Evolutionary conservation across 1,284 basidiomycete genomes (phyloP).

Genomic region (Irpex lacteus): DNA sequence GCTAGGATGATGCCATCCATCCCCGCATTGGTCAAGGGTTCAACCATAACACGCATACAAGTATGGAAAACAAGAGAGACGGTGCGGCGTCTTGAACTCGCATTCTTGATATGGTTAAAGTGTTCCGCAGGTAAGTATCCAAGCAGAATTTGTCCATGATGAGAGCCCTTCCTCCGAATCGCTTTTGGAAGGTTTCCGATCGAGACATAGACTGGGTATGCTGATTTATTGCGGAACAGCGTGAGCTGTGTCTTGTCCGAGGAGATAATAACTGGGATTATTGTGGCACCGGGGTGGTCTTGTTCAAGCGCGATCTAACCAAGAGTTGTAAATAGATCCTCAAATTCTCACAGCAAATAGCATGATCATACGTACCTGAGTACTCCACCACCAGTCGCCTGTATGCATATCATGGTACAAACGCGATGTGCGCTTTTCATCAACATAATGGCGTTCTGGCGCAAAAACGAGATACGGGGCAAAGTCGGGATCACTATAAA

Average conservation of each 20-base stretch:
- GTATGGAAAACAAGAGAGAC: slow-evolving; percentile 23
- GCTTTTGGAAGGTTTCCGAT: slow-evolving; percentile 44
- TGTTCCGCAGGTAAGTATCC: slow-evolving; percentile 36
- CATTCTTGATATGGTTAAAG: slow-evolving; percentile 28
- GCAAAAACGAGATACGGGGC: slow-evolving; percentile 17
- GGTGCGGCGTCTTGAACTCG: slow-evolving; percentile 14
- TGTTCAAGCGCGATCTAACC: slow-evolving; percentile 27
- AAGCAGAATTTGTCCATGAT: slow-evolving; percentile 33
- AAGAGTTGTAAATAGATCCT: neutral
- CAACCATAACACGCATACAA: slow-evolving; percentile 18
- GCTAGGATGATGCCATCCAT: slow-evolving; percentile 18
- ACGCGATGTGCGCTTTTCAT: slow-evolving; percentile 8
- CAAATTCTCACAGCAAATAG: slow-evolving; percentile 14
- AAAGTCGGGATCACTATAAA: slow-evolving; percentile 26
- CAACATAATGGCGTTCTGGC: slow-evolving; percentile 27
- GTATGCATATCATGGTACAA: slow-evolving; percentile 24
- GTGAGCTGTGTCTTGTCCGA: slow-evolving; percentile 38
- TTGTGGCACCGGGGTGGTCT: slow-evolving; percentile 31
- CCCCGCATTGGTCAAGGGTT: slow-evolving; percentile 16
- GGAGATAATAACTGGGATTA: slow-evolving; percentile 39
- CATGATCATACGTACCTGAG: slow-evolving; percentile 5
- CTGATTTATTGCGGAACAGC: slow-evolving; percentile 34
- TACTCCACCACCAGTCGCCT: slow-evolving; percentile 17
- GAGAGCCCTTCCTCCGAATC: slow-evolving; percentile 33
- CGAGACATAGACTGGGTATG: slow-evolving; percentile 41